Conservation (phyloP, 768 basidiomycete genomes). For the Boletus sensibilis region DNA sequence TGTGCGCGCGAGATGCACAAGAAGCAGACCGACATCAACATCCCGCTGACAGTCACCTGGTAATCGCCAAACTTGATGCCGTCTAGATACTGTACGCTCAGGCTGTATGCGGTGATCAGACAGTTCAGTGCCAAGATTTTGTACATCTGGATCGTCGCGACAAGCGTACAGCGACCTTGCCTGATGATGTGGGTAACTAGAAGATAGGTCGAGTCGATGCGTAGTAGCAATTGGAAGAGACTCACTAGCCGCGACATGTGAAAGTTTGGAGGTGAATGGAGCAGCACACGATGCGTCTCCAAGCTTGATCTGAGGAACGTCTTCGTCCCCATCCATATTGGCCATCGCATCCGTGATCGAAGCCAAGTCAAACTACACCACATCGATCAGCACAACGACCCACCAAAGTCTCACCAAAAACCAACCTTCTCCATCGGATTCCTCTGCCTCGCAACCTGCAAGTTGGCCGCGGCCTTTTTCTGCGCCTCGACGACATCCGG, state of each 20-base stretch:
- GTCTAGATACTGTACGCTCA: constrained; percentile 96
- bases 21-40: constrained; percentile 97
- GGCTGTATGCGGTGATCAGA: constrained; percentile 96
- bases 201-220: not conserved
- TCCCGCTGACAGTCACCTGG: constrained; percentile 92
- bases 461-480: constrained; percentile 68
- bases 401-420: not conserved
- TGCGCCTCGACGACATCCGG: constrained; percentile 92
- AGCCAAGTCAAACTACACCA: constrained; percentile 66
- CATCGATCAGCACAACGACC: constrained; percentile 11
- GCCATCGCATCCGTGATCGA: constrained; percentile 83
- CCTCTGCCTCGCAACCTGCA: constrained; percentile 63
- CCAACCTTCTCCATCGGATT: constrained; percentile 91
- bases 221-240: constrained; percentile 8
- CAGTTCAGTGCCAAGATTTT: constrained; percentile 98
- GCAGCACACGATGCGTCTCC: constrained; percentile 99
- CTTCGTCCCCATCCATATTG: constrained; percentile 92
- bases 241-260: constrained; percentile 95
- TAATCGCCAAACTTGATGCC: constrained; percentile 99
- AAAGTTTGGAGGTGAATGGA: constrained; percentile 96
- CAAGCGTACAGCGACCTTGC: constrained; percentile 97
- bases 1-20: constrained; percentile 96
- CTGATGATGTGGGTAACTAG: constrained; percentile 95
- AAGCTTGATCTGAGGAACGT: constrained; percentile 96
- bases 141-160: constrained; percentile 99